Evolutionary conservation across 192 early-diverging fungal species (phyloP).

Genomic region (Linnemannia elongata): DNA sequence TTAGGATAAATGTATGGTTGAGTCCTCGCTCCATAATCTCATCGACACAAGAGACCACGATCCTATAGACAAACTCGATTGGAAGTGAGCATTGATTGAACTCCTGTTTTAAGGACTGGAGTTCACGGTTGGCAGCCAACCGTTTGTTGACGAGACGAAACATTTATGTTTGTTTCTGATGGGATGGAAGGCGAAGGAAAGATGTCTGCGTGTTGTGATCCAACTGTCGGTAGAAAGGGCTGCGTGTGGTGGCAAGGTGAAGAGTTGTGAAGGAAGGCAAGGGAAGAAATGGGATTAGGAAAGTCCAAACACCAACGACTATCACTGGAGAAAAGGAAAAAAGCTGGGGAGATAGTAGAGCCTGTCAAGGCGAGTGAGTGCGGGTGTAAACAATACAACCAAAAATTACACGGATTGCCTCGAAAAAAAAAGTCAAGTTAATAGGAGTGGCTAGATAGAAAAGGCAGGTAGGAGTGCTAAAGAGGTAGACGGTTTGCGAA

Average conservation of each 20-base stretch:
- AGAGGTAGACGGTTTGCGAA: not conserved
- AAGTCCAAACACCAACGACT: not conserved
- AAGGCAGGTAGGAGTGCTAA: not conserved
- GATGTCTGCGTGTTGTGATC: not conserved
- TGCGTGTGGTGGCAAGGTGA: not conserved
- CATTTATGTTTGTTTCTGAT: conserved; percentile 12
- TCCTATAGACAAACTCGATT: conserved; percentile 52
- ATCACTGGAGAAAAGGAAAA: not conserved
- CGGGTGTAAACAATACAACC: not conserved
- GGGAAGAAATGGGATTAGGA: not conserved
- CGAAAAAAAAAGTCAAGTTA: not conserved
- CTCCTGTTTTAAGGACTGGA: conserved; percentile 40
- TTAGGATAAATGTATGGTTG: conserved; percentile 51
- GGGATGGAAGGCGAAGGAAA: not conserved
- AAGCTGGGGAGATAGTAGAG: not conserved
- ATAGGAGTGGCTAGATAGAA: not conserved
- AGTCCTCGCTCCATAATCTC: conserved; percentile 54
- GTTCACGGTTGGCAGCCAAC: conserved; percentile 37
- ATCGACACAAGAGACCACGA: conserved; percentile 45
- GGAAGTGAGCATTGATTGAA: conserved; percentile 57
- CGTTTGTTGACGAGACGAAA: conserved; percentile 54
- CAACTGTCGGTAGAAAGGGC: not conserved
- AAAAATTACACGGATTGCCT: not conserved
- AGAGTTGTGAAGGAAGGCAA: not conserved
- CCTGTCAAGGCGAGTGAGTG: conserved; percentile 8